phyloP scores from a whole-genome alignment of 768 basidiomycete genomes.

The Mycena capillaripes region DNA sequence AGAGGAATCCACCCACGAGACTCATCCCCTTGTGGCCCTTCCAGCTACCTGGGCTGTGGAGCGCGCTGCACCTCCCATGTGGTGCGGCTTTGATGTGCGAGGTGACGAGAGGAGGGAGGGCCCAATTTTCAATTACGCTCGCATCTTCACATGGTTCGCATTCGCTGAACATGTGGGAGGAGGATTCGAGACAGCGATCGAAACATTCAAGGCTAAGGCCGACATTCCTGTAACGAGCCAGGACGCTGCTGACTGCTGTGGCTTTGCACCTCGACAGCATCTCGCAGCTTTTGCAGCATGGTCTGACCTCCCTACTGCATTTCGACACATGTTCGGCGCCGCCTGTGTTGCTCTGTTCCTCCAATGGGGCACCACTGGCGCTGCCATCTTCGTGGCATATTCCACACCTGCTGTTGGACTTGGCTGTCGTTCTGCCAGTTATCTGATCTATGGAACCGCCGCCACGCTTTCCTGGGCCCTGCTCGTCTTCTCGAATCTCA shows the following conservation, averaged over 20 bases:
- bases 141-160: slow-evolving; percentile 33
- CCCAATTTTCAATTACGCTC: slow-evolving; percentile 35
- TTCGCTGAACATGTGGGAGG: slow-evolving; percentile 14
- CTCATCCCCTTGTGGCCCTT: no score
- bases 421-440: slow-evolving; percentile 50
- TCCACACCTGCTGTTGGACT: slow-evolving; percentile 41
- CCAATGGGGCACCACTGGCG: slow-evolving; percentile 49
- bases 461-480: slow-evolving; percentile 47
- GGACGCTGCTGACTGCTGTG: slow-evolving; percentile 3
- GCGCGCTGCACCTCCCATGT: slow-evolving; percentile 22
- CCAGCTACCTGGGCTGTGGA: no score
- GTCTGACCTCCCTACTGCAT: slow-evolving; percentile 1
- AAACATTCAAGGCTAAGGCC: not conserved
- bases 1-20: not conserved
- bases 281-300: slow-evolving; percentile 8
- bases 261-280: not conserved
- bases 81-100: slow-evolving; percentile 28
- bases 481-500: slow-evolving; percentile 43
- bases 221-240: slow-evolving; percentile 11
- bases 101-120: slow-evolving; percentile 35
- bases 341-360: slow-evolving; percentile 43
- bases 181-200: slow-evolving; percentile 16
- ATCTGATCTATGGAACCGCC: slow-evolving; percentile 43
- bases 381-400: slow-evolving; percentile 42
- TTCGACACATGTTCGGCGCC: slow-evolving; percentile 39